A percentile compares a stretch with the other conserved stretches of the same genome.
Evolutionary conservation across 192 early-diverging fungal genomes (phyloP).

Genomic region (Jimgerdemannia lactiflua): DNA sequence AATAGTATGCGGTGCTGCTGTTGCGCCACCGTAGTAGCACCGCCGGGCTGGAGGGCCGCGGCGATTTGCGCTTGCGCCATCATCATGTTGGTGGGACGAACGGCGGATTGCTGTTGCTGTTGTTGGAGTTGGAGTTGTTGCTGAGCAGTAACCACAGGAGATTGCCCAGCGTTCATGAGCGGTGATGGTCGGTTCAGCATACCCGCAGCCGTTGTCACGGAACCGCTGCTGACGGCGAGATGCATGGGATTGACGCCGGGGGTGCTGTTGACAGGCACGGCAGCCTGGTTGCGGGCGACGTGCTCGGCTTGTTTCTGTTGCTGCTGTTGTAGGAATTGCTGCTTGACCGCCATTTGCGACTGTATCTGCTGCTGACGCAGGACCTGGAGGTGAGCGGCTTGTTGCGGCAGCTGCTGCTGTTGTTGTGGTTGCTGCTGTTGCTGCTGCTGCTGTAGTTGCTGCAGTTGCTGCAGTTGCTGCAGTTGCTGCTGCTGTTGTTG

Average conservation of each 20-base stretch:
- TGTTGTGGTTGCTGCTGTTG: slow-evolving; percentile 9
- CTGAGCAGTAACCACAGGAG: neutral
- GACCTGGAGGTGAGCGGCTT: neutral
- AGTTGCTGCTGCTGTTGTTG: slow-evolving; percentile 4
- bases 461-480: slow-evolving; percentile 4
- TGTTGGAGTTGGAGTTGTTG: neutral
- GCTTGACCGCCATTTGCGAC: slow-evolving; percentile 5
- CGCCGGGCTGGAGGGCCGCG: neutral
- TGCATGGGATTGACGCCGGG: slow-evolving; percentile 1
- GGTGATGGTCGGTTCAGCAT: neutral
- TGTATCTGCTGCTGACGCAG: neutral
- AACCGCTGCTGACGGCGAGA: slow-evolving; percentile 4
- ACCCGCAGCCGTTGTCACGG: too few species aligned
- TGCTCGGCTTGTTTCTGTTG: slow-evolving; percentile 10
- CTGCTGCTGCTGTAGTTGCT: neutral
- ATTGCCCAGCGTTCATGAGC: neutral
- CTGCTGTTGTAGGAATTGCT: slow-evolving; percentile 11
- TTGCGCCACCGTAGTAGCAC: slow-evolving; percentile 5
- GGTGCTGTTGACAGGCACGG: neutral
- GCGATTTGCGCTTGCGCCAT: neutral
- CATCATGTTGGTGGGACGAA: slow-evolving; percentile 1
- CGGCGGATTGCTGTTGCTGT: neutral
- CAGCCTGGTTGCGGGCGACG: slow-evolving; percentile 2
- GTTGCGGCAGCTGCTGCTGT: slow-evolving; percentile 9
- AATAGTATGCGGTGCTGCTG: slow-evolving; percentile 21